Base-by-base conservation (phyloP, 805 yeast species). In the Monosporozyma siamensis region DNA sequence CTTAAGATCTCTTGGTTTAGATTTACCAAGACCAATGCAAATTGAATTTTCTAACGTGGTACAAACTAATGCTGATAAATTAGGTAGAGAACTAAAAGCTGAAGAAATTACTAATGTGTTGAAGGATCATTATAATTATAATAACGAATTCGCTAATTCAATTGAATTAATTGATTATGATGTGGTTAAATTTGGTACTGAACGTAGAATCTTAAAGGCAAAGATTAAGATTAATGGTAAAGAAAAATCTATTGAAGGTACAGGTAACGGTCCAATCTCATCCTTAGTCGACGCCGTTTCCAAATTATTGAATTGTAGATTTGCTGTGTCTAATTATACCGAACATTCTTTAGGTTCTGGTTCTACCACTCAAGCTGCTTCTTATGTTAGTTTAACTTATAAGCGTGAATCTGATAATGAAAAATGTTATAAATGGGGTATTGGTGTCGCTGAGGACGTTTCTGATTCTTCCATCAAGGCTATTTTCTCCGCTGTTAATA, bases 181-280 rank as follows among this genome's bases (percentile, higher is more conserved):
- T 34, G 67, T 74, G 40, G 55, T 65, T 30, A 69, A 70, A 31
- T 26, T 46, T 12, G 50, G 52, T 42, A 37, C 46, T 34, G 55
- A 53, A 41, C 46, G 49, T 17, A 44, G 61, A 64, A 65, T 48
- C 61, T 37, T 69, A 44, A 59, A 55, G 9, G 81, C 77, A 20
- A 70, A 67, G 20, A 60, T 81, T 38, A 67, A 68, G 31, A 65
- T 77, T 36, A 67, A 71, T 42, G 41, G 40, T 20, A 75, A 69
- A 34, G 56, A 63, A 43, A 47, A 48, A 10, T 53, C 55, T 18
- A 65, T 84, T 34, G 49, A 55, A 27, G 95, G 95, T 48, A 55
- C 57, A 32, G 95, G 94, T 48, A 85, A 84, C 59, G 95, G 95
- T 56, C 94, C 89, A 40, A 75, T 84, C 45, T 84, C 94, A 6